These are phyloP conservation scores for Magnolia officinalis DNA, from an alignment of 164 flowering plant species.

Conservation along the genomic window DNA sequence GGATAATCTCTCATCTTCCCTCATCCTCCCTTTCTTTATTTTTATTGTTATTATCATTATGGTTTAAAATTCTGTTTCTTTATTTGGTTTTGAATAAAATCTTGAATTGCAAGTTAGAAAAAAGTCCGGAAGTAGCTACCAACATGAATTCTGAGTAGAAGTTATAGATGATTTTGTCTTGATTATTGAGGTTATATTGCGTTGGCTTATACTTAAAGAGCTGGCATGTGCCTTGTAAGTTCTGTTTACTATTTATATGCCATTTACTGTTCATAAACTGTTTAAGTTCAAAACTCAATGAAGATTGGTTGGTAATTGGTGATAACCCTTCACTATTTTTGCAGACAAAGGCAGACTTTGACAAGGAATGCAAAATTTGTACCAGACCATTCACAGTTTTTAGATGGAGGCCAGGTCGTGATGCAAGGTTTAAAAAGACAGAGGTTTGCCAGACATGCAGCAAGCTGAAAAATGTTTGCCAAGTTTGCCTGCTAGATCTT, in stretches of 20 bases:
- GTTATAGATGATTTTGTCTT: no score
- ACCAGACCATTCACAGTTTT: constrained; percentile 93
- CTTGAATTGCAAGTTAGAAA: no score
- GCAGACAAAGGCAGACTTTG: constrained; percentile 83
- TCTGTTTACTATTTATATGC: neutral
- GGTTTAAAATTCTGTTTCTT: no score
- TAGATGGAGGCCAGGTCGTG: constrained; percentile 97
- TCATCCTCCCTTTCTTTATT: no score
- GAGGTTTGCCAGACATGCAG: constrained; percentile 94
- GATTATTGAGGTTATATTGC: no score
- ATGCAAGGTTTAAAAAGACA: constrained; percentile 83
- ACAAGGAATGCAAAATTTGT: constrained; percentile 95
- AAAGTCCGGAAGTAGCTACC: no score
- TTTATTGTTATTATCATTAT: no score
- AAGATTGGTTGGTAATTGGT: neutral
- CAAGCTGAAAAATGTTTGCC: constrained; percentile 94
- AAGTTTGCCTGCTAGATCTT: constrained; percentile 91
- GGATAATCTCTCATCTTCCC: no score
- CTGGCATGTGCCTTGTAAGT: no score
- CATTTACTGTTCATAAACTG: neutral
- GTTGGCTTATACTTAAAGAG: no score
- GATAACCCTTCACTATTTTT: neutral
- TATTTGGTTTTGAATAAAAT: no score
- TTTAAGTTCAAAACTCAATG: neutral
- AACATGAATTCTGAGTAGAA: no score